Evolutionary conservation across 2,329 filamentous ascomycete species (phyloP), one percentile per base, ranked within the genome.

Genomic region (Aspergillus nomiae): DNA sequence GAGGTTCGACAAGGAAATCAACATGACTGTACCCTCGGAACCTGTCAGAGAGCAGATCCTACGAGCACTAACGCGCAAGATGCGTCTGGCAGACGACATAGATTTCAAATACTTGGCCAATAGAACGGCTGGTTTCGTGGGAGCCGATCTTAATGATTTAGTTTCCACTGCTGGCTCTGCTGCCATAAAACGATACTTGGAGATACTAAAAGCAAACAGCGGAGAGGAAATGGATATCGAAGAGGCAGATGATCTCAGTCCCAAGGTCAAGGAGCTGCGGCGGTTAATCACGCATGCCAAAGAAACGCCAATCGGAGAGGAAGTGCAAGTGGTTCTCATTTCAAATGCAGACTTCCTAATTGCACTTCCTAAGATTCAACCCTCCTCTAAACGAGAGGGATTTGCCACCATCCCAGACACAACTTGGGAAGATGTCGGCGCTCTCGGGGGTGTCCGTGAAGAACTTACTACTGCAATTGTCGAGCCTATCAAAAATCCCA

Each of bases 401-500:
- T 99, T 99, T 77, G 93, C 92, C 14, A 95, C 92, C 0, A 92
- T 98, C 51, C 95, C 95, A 9, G 90, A 94, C 74, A 94, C 95
- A 6, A 97, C 92, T 0, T 99, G 95, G 92, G 84, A 88, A 53
- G 91, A 98, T 72, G 93, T 99, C 58, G 95, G 95, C 63, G 94
- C 94, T 8, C 85, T 99, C 16, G 81, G 87, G 51, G 83, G 84
- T n/a, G 89, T 96, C 5, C 91, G 94, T 43, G 86, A 92, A 62
- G 90, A 95, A 74, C 88, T 99, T 7, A 85, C 91, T 69, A 89
- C 89, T 73, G 92, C 92, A 51, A 96, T 99, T 71, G 92, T 98
- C 50, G 89, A 92, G 24, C 94, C 94, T 1, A 98, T 99, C 78
- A 89, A 90, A 68, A 83, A 90, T 60, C 95, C 95, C 0, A 88